A percentile compares a stretch with the other conserved stretches of the same genome.
Evolutionary conservation across 495 filamentous ascomycete genomes (phyloP).

Genomic region (Penicillium tannophilum): DNA sequence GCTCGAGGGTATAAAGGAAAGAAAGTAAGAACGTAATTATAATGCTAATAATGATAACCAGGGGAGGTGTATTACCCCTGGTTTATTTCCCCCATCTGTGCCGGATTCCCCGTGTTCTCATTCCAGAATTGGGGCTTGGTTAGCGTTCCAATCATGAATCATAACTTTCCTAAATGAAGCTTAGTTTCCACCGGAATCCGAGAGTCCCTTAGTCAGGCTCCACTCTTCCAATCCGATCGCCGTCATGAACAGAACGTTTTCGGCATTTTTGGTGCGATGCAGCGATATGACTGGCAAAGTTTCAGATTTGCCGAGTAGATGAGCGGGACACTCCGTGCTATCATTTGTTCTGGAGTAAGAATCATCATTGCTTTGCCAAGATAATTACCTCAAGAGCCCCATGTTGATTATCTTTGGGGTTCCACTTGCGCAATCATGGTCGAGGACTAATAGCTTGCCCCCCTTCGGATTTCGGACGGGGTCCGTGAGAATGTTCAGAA

Average conservation of each 20-base stretch:
- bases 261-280: slow-evolving; percentile 20
- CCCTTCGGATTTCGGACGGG: slow-evolving; percentile 4
- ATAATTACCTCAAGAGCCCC: slow-evolving; percentile 3
- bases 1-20: neutral
- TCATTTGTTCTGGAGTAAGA: neutral
- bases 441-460: neutral
- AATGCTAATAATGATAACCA: too few species aligned
- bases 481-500: neutral
- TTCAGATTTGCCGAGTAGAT: slow-evolving; percentile 25
- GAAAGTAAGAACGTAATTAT: neutral
- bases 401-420: slow-evolving; percentile 1
- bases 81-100: neutral
- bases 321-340: slow-evolving; percentile 12
- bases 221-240: slow-evolving; percentile 27
- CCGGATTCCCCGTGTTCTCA: slow-evolving; percentile 11
- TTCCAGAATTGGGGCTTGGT: neutral
- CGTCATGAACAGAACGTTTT: slow-evolving; percentile 25
- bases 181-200: slow-evolving; percentile 6
- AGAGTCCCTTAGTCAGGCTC: slow-evolving; percentile 21
- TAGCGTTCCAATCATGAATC: slow-evolving; percentile 14
- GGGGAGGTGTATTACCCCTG: neutral
- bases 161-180: slow-evolving; percentile 9
- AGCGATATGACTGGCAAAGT: slow-evolving; percentile 13
- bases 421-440: slow-evolving; percentile 4
- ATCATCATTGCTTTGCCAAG: too few species aligned